phyloP scores from a whole-genome alignment of 768 basidiomycete genomes.

The Tricholoma saponaceum region DNA sequence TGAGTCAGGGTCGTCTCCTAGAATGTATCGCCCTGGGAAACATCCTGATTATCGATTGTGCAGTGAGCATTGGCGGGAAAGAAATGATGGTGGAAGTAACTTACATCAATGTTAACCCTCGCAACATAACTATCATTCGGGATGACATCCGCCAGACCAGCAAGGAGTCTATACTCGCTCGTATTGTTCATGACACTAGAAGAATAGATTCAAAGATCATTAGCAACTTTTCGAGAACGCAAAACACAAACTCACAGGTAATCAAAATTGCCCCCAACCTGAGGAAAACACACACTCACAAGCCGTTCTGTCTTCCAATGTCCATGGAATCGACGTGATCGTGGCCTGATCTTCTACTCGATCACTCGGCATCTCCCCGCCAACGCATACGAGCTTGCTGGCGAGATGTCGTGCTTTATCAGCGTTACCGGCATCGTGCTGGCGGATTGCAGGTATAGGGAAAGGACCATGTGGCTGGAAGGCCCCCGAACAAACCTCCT shows the following conservation, averaged over 20 bases:
- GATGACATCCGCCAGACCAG: slow-evolving; percentile 51
- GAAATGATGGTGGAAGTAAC: slow-evolving; percentile 9
- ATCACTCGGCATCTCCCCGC: slow-evolving; percentile 51
- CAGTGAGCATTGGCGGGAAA: background rate
- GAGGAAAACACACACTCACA: slow-evolving; percentile 47
- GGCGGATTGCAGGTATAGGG: no score
- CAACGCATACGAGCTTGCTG: slow-evolving; percentile 49
- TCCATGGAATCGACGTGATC: slow-evolving; percentile 45
- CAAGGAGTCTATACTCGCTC: slow-evolving; percentile 52
- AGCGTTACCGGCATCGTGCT: background rate
- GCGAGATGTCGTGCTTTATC: slow-evolving; percentile 36
- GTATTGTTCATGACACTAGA: slow-evolving; percentile 52
- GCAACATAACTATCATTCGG: slow-evolving; percentile 55
- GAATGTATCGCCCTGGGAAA: slow-evolving; percentile 49
- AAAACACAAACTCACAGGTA: slow-evolving; percentile 34
- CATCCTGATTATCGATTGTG: slow-evolving; percentile 28
- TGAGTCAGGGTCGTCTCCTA: slow-evolving; percentile 46
- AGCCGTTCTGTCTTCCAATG: slow-evolving; percentile 33
- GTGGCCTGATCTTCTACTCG: slow-evolving; percentile 51
- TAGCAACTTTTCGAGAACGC: background rate
- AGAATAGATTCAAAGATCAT: background rate
- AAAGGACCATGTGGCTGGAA: background rate
- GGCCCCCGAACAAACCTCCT: background rate
- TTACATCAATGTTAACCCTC: slow-evolving; percentile 42
- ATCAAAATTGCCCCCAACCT: slow-evolving; percentile 43